A percentile compares a stretch with the other conserved stretches of the same genome.
phyloP scores from a whole-genome alignment of 2,329 filamentous ascomycete species.

The Fusarium liriodendri region DNA sequence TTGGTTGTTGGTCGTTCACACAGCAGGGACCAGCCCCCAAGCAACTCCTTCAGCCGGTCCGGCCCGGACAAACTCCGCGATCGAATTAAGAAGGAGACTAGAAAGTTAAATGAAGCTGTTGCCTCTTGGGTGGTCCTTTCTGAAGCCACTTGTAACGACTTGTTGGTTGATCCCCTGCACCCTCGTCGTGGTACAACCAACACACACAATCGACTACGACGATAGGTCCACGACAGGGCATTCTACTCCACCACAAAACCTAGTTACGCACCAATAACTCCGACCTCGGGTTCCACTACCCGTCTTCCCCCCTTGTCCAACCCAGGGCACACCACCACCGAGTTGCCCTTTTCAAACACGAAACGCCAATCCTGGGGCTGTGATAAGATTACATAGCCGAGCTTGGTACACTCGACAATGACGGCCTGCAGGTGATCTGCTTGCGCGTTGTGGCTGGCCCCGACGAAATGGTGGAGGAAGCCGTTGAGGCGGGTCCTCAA shows the following conservation, averaged over 20 bases:
- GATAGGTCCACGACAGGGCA: not conserved
- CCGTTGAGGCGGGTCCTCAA: not conserved
- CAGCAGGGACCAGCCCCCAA: not conserved
- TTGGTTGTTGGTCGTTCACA: not conserved
- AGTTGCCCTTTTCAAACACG: constrained; percentile 22
- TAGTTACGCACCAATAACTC: not conserved
- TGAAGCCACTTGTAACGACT: not conserved
- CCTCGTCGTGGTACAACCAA: not conserved
- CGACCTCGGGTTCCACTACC: not conserved
- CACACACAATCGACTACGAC: not conserved
- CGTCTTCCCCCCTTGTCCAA: constrained; percentile 43
- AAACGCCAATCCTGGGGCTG: constrained; percentile 54
- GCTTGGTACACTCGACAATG: constrained; percentile 12
- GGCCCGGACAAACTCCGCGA: not conserved
- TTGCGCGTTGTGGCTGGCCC: not conserved
- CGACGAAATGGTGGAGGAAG: constrained; percentile 1
- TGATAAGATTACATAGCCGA: constrained; percentile 56
- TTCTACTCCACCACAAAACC: not conserved
- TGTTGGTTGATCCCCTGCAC: not conserved
- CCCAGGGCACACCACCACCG: constrained; percentile 43
- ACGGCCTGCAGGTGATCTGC: not conserved
- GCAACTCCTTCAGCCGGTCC: not conserved
- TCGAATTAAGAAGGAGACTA: not conserved
- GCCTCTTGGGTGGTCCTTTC: not conserved
- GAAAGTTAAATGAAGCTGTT: not conserved